Base-by-base conservation (phyloP, 345 rosid genomes). In the Brassica incana region DNA sequence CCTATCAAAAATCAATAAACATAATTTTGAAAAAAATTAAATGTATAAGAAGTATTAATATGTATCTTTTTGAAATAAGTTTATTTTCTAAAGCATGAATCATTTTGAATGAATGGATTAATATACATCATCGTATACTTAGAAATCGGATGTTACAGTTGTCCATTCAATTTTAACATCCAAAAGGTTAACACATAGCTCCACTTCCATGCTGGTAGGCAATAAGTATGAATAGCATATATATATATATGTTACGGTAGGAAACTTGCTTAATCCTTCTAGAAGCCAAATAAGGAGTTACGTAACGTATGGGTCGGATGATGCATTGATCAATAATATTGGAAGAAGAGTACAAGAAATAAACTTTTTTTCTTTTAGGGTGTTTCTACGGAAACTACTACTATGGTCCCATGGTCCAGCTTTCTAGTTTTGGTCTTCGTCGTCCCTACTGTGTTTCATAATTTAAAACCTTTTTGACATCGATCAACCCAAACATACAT, bases 291-390 rank as follows among this genome's bases (percentile, higher is more conserved):
- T 3, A 23, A 8, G 27, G 38, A 58, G 14, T 58, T 56, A 75
- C 67, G 60, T 67, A 67, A 38, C 79, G 73, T 36, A 54, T 54
- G 7, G 9, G 66, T 45, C 35, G 66, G 16, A 23, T 5, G 40
- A 29, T 27, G 7, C 33, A 32, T 40, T 4, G 61, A 18, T 54
- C 60, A 15, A 54, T 54, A 54, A 15, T 15, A 65, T 4, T 40
- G 68, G 50, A 16, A 40, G 74, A 32, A 77, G 69, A 77, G 54
- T 69, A 16, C 5, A 11, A 48, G 36, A 64, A 7, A 9, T 43
- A 32, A 33, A n/a, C 60, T 32, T 14, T 62, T n/a, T 6, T 62
- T 63, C 64, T 30, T 1, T 54, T 6, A 8, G 60, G 23, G 6
- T 36, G 23, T 64, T 64, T 64, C 43, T 64, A 64, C 20, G 20